phyloP scores from a whole-genome alignment of 495 filamentous ascomycete genomes.

The Neurospora sp. region DNA sequence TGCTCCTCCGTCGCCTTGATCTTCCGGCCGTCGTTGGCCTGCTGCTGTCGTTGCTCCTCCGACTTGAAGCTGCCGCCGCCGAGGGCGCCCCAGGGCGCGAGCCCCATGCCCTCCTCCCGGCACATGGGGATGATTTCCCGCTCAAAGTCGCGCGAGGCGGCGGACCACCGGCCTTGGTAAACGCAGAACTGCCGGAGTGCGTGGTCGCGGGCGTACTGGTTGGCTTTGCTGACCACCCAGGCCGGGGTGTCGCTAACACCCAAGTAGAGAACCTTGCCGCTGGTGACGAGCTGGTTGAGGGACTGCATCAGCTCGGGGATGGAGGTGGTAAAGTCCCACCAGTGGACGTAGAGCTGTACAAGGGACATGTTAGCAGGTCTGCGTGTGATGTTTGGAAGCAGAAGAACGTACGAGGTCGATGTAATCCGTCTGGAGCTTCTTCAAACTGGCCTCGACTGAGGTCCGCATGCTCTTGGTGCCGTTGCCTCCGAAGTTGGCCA shows the following conservation, averaged over 20 bases:
- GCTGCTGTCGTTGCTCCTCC: slow-evolving; percentile 26
- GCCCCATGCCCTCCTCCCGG: slow-evolving; percentile 55
- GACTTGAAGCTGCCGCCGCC: slow-evolving; percentile 56
- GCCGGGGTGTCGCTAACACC: slow-evolving; percentile 60
- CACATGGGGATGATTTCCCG: slow-evolving; percentile 62
- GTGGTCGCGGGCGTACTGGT: slow-evolving; percentile 56
- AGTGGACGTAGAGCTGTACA: slow-evolving; percentile 45
- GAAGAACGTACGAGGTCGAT: slow-evolving; percentile 43
- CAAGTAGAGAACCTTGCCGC: slow-evolving; percentile 62
- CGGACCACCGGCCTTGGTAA: slow-evolving; percentile 58
- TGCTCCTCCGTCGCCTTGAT: slow-evolving; percentile 20
- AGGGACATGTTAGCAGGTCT: not conserved
- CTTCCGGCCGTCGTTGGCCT: slow-evolving; percentile 17
- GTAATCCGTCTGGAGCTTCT: slow-evolving; percentile 54
- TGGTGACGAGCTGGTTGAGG: slow-evolving; percentile 46
- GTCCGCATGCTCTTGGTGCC: slow-evolving; percentile 46
- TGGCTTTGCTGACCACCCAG: slow-evolving; percentile 60
- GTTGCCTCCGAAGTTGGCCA: slow-evolving; percentile 51
- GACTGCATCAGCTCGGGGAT: slow-evolving; percentile 64
- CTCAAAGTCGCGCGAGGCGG: slow-evolving; percentile 54
- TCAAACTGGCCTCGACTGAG: slow-evolving; percentile 43
- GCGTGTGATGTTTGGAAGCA: too few relatives aligned
- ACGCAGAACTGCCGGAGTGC: slow-evolving; percentile 54
- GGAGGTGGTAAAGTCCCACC: slow-evolving; percentile 52
- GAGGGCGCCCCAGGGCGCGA: slow-evolving; percentile 55